Percentiles rank a stretch among this genome's conserved stretches.
Evolutionary conservation across 2,329 filamentous ascomycete genomes (phyloP).

Genomic region (Ustilaginoidea virens): DNA sequence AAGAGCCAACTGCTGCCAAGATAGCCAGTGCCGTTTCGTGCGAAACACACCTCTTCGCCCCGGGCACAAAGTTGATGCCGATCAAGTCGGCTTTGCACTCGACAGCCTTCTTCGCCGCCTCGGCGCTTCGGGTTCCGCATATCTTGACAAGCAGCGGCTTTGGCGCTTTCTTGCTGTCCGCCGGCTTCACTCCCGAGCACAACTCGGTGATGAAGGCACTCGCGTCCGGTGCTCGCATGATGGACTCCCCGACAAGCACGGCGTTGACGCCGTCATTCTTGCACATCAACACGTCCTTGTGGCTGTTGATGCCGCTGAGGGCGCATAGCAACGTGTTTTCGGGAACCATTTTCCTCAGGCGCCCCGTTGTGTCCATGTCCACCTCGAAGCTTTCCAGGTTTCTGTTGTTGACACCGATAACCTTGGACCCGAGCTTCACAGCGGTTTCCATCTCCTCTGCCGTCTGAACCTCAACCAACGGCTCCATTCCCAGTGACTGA

Average conservation of each 20-base stretch:
- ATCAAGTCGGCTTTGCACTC: slow-evolving; percentile 82
- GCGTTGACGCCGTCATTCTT: slow-evolving; percentile 82
- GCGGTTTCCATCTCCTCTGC: slow-evolving; percentile 84
- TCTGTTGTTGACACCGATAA: slow-evolving; percentile 94
- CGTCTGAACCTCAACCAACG: slow-evolving; percentile 91
- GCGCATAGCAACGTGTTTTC: slow-evolving; percentile 81
- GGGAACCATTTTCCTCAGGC: slow-evolving; percentile 74
- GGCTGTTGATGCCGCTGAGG: slow-evolving; percentile 80
- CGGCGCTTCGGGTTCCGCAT: slow-evolving; percentile 73
- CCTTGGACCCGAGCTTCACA: slow-evolving; percentile 71
- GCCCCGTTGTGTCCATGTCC: slow-evolving; percentile 80
- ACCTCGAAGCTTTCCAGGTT: slow-evolving; percentile 96
- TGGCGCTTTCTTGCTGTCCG: slow-evolving; percentile 17
- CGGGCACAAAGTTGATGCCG: slow-evolving; percentile 80
- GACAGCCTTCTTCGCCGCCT: slow-evolving; percentile 66
- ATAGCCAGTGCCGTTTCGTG: slow-evolving; percentile 69
- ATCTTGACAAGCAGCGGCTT: slow-evolving; percentile 69
- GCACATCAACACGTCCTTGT: slow-evolving; percentile 78
- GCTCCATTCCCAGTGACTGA: slow-evolving; percentile 85
- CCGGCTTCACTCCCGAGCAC: slow-evolving; percentile 41
- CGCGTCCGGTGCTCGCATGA: slow-evolving; percentile 83
- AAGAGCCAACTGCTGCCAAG: slow-evolving; percentile 62
- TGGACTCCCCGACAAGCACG: slow-evolving; percentile 83
- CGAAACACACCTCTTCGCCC: slow-evolving; percentile 64
- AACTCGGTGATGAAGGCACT: slow-evolving; percentile 71